phyloP scores from a whole-genome alignment of 441 rosid species.

The Flueggea neowawraea region DNA sequence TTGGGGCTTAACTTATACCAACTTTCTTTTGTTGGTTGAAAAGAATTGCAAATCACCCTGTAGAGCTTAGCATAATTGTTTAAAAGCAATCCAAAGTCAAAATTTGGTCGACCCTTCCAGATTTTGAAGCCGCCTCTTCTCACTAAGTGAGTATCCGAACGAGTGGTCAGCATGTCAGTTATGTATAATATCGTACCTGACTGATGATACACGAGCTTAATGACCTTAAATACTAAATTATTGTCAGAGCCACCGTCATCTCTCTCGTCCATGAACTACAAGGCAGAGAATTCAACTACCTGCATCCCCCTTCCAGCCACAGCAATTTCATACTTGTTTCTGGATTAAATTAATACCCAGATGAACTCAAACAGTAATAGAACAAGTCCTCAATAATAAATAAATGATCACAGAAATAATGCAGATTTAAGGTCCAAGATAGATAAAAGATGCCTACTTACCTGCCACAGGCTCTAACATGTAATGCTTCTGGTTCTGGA shows the following conservation, averaged over 20 bases:
- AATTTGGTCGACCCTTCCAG: too few species aligned
- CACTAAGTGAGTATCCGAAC: too few species aligned
- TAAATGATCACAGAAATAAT: too few species aligned
- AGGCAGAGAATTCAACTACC: conserved; percentile 56
- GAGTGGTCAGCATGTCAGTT: too few species aligned
- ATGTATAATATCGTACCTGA: neutral
- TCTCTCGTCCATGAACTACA: conserved; percentile 2
- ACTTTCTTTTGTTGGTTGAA: too few species aligned
- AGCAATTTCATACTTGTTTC: conserved; percentile 70
- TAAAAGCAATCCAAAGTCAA: too few species aligned
- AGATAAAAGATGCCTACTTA: conserved; percentile 26
- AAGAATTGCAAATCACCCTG: too few species aligned
- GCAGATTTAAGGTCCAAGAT: neutral
- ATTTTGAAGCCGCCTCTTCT: too few species aligned
- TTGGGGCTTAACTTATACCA: too few species aligned
- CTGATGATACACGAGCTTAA: neutral
- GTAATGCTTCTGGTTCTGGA: conserved; percentile 92
- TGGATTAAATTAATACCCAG: conserved; percentile 15
- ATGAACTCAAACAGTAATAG: too few species aligned
- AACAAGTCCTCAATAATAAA: too few species aligned
- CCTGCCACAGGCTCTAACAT: conserved; percentile 70
- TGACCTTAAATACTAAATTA: neutral
- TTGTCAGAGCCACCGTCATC: neutral
- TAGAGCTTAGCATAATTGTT: too few species aligned
- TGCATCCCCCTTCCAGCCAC: conserved; percentile 98